Evolutionary conservation across 78 protist species (phyloP), one percentile per base, ranked within the genome.

Genomic region (Dictyostelium capitatum): DNA sequence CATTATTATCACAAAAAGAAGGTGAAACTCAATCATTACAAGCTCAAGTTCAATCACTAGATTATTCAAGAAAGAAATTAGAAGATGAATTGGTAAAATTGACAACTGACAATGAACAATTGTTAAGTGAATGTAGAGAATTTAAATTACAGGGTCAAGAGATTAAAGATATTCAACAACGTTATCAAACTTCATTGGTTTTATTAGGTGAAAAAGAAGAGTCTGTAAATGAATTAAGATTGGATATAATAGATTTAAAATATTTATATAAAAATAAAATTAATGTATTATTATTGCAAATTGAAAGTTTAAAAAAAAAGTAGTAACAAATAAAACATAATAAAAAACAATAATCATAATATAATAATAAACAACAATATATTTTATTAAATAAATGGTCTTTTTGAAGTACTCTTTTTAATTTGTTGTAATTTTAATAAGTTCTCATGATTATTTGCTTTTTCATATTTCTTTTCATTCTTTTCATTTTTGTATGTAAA

Each of bases 191-290:
- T 6, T 73, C 92, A 12, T 46, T 92, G 43, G 85, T 67, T 15
- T n/a, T 92, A 54, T 54, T 92, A 28, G 96, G 96, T 32, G 96
- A 92, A 59, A 80, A 77, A 28, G 96, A 92, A 59, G 96, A 92
- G 28, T 32, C 79, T 43, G 91, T 92, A 14, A 80, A 80, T 72
- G 96, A 92, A 81, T 25, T 82, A 30, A 78, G 53, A 43, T 25
- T 82, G 59, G 96, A 92, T 75, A 82, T 92, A 10, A 25, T 82
- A 20, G 96, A 92, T 87, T 54, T 92, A 90, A 92, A 92, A 59
- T 91, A 80, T 57, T 51, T 82, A 59, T 92, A 92, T 53, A 80
- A 77, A 47, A 77, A 47, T 19, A 91, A 92, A 80, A 73, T 92
- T 43, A 92, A 53, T 59, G 91, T 75, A 50, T 62, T 92, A 30